These are phyloP conservation scores for Zizania palustris DNA, from an alignment of 202 grass and related monocot genomes.

Conservation along the genomic window DNA sequence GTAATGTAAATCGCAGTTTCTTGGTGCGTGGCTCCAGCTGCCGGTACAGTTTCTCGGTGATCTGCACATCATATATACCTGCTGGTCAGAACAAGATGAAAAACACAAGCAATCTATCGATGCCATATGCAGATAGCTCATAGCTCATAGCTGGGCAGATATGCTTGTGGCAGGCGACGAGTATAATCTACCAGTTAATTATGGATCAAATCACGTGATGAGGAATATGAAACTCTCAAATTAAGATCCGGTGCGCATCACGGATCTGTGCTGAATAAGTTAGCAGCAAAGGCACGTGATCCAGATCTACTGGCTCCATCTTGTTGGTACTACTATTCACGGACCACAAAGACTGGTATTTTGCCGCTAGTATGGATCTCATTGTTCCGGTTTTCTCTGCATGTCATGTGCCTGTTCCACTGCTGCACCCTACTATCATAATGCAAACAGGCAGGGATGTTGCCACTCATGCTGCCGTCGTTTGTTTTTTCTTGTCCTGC, in stretches of 20 bases:
- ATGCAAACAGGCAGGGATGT: neutral
- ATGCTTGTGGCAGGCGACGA: neutral
- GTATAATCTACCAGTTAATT: neutral
- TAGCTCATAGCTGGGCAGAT: neutral
- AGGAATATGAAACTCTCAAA: neutral
- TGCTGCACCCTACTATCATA: neutral
- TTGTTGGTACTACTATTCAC: conserved; percentile 18
- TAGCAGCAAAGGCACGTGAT: conserved; percentile 27
- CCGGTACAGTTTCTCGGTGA: conserved; percentile 65
- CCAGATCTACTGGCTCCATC: conserved; percentile 19
- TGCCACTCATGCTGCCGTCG: neutral
- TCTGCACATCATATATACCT: too few relatives aligned
- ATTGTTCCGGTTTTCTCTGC: neutral
- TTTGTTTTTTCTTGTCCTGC: neutral
- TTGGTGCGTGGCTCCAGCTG: conserved; percentile 44
- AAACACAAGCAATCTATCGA: too few relatives aligned
- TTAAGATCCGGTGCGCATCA: conserved; percentile 27
- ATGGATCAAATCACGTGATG: conserved; percentile 3
- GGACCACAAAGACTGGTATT: conserved; percentile 34
- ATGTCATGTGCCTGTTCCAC: conserved; percentile 17
- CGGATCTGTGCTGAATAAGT: neutral
- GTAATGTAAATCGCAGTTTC: conserved; percentile 60
- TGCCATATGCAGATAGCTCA: too few relatives aligned
- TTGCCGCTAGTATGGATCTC: conserved; percentile 1
- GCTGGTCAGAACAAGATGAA: too few relatives aligned